Percentiles rank a stretch among this genome's conserved stretches.
Evolutionary conservation across 2,329 filamentous ascomycete species (phyloP).

Genomic region (Monilinia vaccinii-corymbosi): DNA sequence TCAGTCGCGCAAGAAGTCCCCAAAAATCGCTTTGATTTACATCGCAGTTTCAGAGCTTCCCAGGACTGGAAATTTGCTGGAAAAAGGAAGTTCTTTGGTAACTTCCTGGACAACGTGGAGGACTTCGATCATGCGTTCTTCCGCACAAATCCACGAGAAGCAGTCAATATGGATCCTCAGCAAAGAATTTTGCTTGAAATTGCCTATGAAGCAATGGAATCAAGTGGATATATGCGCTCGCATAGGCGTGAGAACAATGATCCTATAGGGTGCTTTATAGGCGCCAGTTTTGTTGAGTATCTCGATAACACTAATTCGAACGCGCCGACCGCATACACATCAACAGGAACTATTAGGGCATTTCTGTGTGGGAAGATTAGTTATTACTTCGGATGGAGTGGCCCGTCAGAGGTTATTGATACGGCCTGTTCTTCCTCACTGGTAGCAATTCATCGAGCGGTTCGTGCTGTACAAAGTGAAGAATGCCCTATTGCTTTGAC

Average conservation of each 20-base stretch:
- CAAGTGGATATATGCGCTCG: conserved; percentile 3
- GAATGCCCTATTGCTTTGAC: conserved; percentile 5
- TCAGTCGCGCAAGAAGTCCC: conserved; percentile 25
- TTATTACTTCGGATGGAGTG: conserved; percentile 33
- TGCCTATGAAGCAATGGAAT: conserved; percentile 11
- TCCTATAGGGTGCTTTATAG: conserved; percentile 13
- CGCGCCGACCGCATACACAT: conserved; percentile 8
- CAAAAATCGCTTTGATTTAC: conserved; percentile 13
- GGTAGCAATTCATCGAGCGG: conserved; percentile 29
- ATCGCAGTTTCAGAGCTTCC: conserved; percentile 8
- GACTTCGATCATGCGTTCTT: conserved; percentile 14
- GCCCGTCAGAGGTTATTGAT: conserved; percentile 31
- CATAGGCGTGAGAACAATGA: neutral
- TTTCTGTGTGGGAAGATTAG: conserved; percentile 34
- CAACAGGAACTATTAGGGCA: conserved; percentile 27
- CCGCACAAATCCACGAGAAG: conserved; percentile 8
- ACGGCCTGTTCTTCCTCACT: conserved; percentile 33
- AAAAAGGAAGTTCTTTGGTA: conserved; percentile 1
- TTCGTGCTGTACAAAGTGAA: conserved; percentile 14
- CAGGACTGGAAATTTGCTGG: neutral
- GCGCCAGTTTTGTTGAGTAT: conserved; percentile 7
- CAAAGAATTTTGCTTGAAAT: conserved; percentile 8
- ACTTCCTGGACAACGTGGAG: conserved; percentile 10
- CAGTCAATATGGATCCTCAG: conserved; percentile 18
- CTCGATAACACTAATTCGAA: conserved; percentile 9